Percentiles rank a stretch among this genome's conserved stretches.
Evolutionary conservation across 2,329 filamentous ascomycete species (phyloP).

Genomic region (Cryphonectria parasitica): DNA sequence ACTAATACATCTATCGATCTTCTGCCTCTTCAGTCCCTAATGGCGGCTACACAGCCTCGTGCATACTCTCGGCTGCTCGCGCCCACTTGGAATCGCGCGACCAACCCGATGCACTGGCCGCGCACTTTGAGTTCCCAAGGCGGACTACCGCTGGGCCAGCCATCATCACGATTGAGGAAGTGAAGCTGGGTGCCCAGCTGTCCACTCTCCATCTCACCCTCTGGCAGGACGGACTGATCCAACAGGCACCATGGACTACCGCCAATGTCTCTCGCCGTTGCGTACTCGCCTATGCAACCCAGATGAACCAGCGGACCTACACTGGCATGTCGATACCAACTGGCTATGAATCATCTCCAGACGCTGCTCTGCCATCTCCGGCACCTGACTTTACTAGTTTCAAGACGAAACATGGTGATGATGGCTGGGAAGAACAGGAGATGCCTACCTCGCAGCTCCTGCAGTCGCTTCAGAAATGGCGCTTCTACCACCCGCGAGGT

Average conservation of each 20-base stretch:
- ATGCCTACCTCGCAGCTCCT: background rate
- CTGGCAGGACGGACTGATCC: constrained; percentile 43
- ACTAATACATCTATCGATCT: background rate
- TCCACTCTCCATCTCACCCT: constrained; percentile 49
- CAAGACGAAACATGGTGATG: background rate
- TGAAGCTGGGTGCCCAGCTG: constrained; percentile 46
- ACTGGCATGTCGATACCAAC: constrained; percentile 35
- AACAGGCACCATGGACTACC: constrained; percentile 42
- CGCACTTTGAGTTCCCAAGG: constrained; percentile 47
- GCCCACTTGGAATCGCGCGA: constrained; percentile 39
- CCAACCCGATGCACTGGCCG: constrained; percentile 45
- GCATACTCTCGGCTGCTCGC: constrained; percentile 7
- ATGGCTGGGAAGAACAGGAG: constrained; percentile 13
- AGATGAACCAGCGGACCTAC: constrained; percentile 37
- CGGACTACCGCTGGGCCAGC: constrained; percentile 44
- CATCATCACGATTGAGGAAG: constrained; percentile 44
- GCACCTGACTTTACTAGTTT: constrained; percentile 9
- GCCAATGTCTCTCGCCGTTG: constrained; percentile 36
- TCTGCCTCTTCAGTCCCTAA: background rate
- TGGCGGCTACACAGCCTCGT: background rate
- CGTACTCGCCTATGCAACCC: constrained; percentile 47
- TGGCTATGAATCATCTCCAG: constrained; percentile 4
- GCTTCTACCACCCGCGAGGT: constrained; percentile 1
- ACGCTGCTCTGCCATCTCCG: background rate
- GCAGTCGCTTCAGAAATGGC: constrained; percentile 3